These are phyloP conservation scores for Termitomyces sp. DNA, from an alignment of 768 basidiomycete species.

Conservation along the genomic window DNA sequence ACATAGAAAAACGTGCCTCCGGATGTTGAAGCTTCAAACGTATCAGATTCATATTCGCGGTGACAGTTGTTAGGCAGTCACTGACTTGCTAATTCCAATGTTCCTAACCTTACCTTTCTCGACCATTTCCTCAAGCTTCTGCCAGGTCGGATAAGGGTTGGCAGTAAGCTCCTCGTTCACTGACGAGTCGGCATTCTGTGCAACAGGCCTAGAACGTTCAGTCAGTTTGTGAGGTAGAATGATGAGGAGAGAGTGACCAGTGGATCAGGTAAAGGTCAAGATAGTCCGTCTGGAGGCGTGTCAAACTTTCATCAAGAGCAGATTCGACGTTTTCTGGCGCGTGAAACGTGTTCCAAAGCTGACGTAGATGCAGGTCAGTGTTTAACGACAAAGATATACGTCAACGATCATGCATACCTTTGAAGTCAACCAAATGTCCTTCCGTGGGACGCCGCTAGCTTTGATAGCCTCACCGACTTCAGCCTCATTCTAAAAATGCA, in stretches of 20 bases:
- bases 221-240: not conserved
- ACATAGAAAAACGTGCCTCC: slow-evolving; percentile 26
- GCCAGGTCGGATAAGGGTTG: slow-evolving; percentile 75
- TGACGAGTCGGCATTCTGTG: slow-evolving; percentile 48
- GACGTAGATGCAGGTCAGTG: not conserved
- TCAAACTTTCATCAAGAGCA: slow-evolving; percentile 45
- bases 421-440: slow-evolving; percentile 65
- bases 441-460: slow-evolving; percentile 52
- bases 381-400: not conserved
- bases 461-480: slow-evolving; percentile 61
- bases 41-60: not conserved
- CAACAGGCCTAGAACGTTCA: slow-evolving; percentile 48
- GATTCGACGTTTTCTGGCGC: slow-evolving; percentile 66
- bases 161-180: slow-evolving; percentile 47
- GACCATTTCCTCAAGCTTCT: slow-evolving; percentile 73
- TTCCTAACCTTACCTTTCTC: slow-evolving; percentile 72
- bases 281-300: slow-evolving; percentile 8
- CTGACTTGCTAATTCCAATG: slow-evolving; percentile 81
- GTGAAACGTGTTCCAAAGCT: slow-evolving; percentile 76
- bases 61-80: not conserved
- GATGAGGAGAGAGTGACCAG: slow-evolving; percentile 39
- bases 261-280: slow-evolving; percentile 70
- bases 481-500: slow-evolving; percentile 49
- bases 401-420: slow-evolving; percentile 28
- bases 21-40: slow-evolving; percentile 52